Evolutionary conservation across 768 basidiomycete genomes (phyloP).

Genomic region (Calocybe cyanea): DNA sequence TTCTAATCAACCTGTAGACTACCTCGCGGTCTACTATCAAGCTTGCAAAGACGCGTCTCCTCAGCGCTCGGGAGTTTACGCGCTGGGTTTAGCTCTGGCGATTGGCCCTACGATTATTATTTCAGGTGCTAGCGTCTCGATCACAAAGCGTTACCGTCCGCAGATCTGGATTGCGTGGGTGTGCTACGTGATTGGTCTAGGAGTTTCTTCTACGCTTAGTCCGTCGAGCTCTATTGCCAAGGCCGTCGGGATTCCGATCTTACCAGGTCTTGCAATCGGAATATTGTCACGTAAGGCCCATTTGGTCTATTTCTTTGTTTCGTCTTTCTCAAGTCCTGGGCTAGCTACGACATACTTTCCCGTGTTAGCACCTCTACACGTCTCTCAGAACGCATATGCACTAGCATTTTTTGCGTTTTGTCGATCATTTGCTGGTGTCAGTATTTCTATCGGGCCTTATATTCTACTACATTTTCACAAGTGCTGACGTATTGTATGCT

Average conservation of each 20-base stretch:
- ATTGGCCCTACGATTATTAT: slow-evolving; percentile 31
- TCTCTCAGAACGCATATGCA: slow-evolving; percentile 37
- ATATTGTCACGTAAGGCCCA: too few species aligned
- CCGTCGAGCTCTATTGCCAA: slow-evolving; percentile 9
- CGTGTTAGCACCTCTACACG: slow-evolving; percentile 41
- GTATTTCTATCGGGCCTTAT: too few species aligned
- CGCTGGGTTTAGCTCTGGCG: slow-evolving; percentile 28
- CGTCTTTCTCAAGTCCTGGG: too few species aligned
- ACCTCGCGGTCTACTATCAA: slow-evolving; percentile 45
- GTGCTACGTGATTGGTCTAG: neutral
- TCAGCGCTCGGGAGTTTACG: slow-evolving; percentile 31
- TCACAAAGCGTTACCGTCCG: slow-evolving; percentile 1
- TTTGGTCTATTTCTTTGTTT: too few species aligned
- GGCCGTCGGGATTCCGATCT: slow-evolving; percentile 1
- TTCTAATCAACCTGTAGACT: slow-evolving; percentile 18
- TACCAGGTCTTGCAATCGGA: slow-evolving; percentile 1
- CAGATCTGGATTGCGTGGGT: slow-evolving; percentile 2
- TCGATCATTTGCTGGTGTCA: slow-evolving; percentile 32
- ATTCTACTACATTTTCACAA: too few species aligned
- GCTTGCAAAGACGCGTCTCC: slow-evolving; percentile 37
- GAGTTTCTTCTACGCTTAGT: neutral
- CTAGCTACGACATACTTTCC: slow-evolving; percentile 33
- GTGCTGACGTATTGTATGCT: too few species aligned
- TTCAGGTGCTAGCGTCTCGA: slow-evolving; percentile 22
- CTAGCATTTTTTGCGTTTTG: slow-evolving; percentile 39